phyloP scores from a whole-genome alignment of 192 early-diverging fungal genomes.

The Cetraspora pellucida region DNA sequence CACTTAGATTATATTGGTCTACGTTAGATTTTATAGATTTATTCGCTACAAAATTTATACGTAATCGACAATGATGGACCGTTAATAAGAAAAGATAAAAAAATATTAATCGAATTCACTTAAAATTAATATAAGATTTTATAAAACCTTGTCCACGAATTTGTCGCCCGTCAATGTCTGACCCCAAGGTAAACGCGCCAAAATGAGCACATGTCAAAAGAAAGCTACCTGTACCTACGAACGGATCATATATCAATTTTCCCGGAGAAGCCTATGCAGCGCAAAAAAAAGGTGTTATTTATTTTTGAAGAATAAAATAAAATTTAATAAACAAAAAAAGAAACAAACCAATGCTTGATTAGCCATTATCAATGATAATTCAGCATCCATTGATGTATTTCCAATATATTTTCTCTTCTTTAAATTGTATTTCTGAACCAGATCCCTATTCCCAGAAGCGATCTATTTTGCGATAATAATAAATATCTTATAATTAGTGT shows the following conservation, averaged over 20 bases:
- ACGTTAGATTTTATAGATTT: conserved; percentile 71
- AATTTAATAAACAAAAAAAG: background rate
- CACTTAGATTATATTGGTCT: conserved; percentile 77
- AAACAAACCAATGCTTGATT: conserved; percentile 82
- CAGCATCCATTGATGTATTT: conserved; percentile 98
- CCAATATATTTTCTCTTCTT: conserved; percentile 96
- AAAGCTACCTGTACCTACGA: conserved; percentile 95
- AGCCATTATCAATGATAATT: conserved; percentile 94
- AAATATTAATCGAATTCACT: too few species aligned
- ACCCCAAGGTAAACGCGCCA: conserved; percentile 87
- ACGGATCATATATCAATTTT: conserved; percentile 89
- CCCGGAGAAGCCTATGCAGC: conserved; percentile 59
- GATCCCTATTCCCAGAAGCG: conserved; percentile 67
- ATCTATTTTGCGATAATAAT: conserved; percentile 41
- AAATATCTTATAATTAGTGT: background rate
- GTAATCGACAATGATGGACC: too few species aligned
- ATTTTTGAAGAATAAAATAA: background rate
- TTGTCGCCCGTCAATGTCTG: conserved; percentile 98
- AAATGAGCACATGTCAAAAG: conserved; percentile 93
- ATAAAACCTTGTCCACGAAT: conserved; percentile 81
- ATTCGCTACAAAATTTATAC: background rate
- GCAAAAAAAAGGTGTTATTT: background rate
- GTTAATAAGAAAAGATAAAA: background rate
- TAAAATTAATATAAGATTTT: background rate
- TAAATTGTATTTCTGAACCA: conserved; percentile 85